A percentile compares a stretch with the other conserved stretches of the same genome.
These are phyloP conservation scores for Cornus kousa DNA, from an alignment of 148 eudicot species.

Conservation along the genomic window DNA sequence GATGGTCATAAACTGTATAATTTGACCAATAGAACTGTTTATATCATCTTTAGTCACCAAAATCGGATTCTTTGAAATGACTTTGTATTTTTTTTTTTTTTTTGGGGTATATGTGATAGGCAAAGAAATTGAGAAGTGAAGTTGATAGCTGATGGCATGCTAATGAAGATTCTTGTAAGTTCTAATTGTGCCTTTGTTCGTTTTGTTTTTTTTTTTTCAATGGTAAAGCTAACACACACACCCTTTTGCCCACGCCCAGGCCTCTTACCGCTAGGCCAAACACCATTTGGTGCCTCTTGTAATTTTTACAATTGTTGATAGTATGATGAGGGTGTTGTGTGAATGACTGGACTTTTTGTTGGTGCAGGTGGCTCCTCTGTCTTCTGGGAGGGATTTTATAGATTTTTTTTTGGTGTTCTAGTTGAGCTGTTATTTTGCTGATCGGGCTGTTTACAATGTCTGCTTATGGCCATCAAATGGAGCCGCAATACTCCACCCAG, in stretches of 20 bases:
- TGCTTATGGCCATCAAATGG: conserved; percentile 28
- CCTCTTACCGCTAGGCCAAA: too few species aligned
- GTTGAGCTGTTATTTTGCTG: background rate
- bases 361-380: conserved; percentile 5
- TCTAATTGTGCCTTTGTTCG: background rate
- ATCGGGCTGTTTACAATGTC: conserved; percentile 15
- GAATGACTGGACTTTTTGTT: background rate
- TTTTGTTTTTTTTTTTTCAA: background rate
- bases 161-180: background rate
- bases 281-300: background rate
- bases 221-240: too few species aligned
- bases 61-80: too few species aligned
- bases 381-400: background rate
- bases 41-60: background rate
- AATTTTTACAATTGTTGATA: background rate
- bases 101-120: background rate
- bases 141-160: background rate
- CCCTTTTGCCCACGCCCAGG: too few species aligned
- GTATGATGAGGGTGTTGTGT: background rate
- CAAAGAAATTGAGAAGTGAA: conserved; percentile 2
- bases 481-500: conserved; percentile 27
- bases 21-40: background rate
- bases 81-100: too few species aligned
- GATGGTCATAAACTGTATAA: background rate
- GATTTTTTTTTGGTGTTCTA: background rate